A percentile compares a stretch with the other conserved stretches of the same genome.
These are phyloP conservation scores for Platismatia glauca DNA, from an alignment of 495 filamentous ascomycete genomes.

Conservation along the genomic window DNA sequence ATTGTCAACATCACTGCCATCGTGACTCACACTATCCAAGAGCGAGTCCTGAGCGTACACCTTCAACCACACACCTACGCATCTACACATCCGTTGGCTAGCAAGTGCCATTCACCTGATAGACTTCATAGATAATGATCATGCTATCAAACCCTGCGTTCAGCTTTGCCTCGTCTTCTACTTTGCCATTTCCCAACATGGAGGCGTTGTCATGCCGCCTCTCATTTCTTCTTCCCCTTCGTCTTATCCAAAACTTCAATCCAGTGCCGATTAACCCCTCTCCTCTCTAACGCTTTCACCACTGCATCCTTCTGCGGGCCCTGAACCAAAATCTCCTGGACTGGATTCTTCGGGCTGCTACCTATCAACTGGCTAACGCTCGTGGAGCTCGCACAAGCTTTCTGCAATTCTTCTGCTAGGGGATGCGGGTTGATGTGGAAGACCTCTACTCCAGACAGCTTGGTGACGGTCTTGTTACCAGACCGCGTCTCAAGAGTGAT, in stretches of 20 bases:
- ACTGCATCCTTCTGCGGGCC: constrained; percentile 57
- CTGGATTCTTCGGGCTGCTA: constrained; percentile 48
- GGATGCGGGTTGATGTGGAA: constrained; percentile 53
- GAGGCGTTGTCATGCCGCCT: not conserved
- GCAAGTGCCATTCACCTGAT: too few species aligned
- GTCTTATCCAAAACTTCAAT: constrained; percentile 61
- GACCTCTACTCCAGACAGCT: constrained; percentile 51
- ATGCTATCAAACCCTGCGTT: not conserved
- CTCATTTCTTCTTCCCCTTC: constrained; percentile 53
- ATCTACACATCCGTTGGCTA: too few species aligned
- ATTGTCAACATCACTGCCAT: too few species aligned
- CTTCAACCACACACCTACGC: too few species aligned
- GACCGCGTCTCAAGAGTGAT: constrained; percentile 55
- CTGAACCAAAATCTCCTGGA: constrained; percentile 65
- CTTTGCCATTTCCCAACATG: not conserved
- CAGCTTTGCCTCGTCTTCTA: not conserved
- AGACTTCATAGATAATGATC: not conserved
- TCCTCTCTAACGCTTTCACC: constrained; percentile 49
- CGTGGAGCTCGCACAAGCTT: constrained; percentile 61
- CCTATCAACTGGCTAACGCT: constrained; percentile 55
- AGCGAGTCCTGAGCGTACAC: too few species aligned
- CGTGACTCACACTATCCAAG: too few species aligned
- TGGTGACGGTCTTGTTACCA: constrained; percentile 63
- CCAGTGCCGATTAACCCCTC: constrained; percentile 51
- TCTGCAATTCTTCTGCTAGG: constrained; percentile 61